Conservation (phyloP, 495 filamentous ascomycete genomes). For the Hyaloscypha bicolor region DNA sequence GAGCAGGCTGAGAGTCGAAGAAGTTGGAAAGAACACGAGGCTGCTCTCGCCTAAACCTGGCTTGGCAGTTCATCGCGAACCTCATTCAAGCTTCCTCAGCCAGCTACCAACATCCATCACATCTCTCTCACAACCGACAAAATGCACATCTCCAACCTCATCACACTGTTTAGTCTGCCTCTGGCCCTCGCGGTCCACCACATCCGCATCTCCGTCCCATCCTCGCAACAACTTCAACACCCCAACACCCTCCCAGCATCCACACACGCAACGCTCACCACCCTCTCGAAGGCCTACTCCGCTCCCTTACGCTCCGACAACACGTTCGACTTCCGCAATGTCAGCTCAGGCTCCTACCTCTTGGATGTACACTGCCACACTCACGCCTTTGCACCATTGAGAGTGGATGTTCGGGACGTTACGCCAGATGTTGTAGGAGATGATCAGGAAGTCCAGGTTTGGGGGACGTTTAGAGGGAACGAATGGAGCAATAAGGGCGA, state of each 20-base stretch:
- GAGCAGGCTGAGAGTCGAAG: not conserved
- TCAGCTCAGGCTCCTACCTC: slow-evolving; percentile 71
- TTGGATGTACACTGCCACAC: slow-evolving; percentile 75
- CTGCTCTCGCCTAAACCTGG: not conserved
- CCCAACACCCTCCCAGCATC: slow-evolving; percentile 60
- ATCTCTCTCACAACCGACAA: slow-evolving; percentile 8
- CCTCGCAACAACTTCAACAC: slow-evolving; percentile 53
- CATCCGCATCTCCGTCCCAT: slow-evolving; percentile 48
- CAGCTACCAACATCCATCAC: slow-evolving; percentile 3
- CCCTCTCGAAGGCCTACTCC: slow-evolving; percentile 43
- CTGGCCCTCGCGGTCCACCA: slow-evolving; percentile 36
- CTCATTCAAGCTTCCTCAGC: not conserved
- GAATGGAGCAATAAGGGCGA: slow-evolving; percentile 83
- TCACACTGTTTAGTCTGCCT: slow-evolving; percentile 28
- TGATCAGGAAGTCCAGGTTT: slow-evolving; percentile 59
- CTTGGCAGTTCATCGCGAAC: not conserved
- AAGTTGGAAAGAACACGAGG: not conserved
- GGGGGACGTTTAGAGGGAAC: slow-evolving; percentile 87
- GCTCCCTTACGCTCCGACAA: slow-evolving; percentile 66
- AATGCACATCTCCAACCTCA: slow-evolving; percentile 33
- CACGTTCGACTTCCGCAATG: slow-evolving; percentile 72
- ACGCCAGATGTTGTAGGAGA: slow-evolving; percentile 46
- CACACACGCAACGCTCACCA: slow-evolving; percentile 73
- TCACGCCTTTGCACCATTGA: slow-evolving; percentile 71
- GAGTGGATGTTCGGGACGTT: slow-evolving; percentile 68